Base-by-base conservation (phyloP, 2,329 filamentous ascomycete genomes). In the Alternaria rosae region DNA sequence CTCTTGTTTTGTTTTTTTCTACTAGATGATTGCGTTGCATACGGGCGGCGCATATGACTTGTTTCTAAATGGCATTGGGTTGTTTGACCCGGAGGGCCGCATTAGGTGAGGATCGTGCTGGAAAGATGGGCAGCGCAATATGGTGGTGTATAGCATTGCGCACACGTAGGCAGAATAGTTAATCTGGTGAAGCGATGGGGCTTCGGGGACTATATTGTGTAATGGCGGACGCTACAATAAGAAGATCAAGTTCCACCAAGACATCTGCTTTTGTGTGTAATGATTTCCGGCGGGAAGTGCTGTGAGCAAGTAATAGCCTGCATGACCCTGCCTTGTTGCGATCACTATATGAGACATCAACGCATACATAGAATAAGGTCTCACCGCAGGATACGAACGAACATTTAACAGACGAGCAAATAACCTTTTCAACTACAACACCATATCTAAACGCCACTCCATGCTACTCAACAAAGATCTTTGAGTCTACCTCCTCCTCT, bases 401-500 rank as follows among this genome's bases (percentile, higher is more conserved):
- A 25, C 23, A 25, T 25, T 25, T 5, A 25, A 6, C 23, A 8
- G 6, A 25, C 23, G 23, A 6, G 23, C 23, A 25, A 25, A 25
- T 5, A 25, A 6, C 23, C 8, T 25, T 20, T 38, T 20, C 25
- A 17, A 48, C 44, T 48, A 48, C 45, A 30, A 30, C 9, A 30
- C n/a, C 25, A 48, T 30, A 28, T 28, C 9, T 28, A 21, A 47
- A 25, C 43, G 42, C 50, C 32, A 54, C n/a, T 30, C 32, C 20
- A 50, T 41, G 23, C 48, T 52, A 61, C 13, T 26, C 6, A 6
- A n/a, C 38, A 6, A 44, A 41, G 5, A 57, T 41, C n/a, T 28
- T 41, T n/a, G n/a, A n/a, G 15, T 45, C 25, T 64, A 75, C 59
- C 67, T 77, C 61, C 71, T 70, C 64, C 73, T 70, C 65, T 77